These are phyloP conservation scores for Alternaria solani DNA, from an alignment of 2,329 filamentous ascomycete genomes.

Conservation along the genomic window DNA sequence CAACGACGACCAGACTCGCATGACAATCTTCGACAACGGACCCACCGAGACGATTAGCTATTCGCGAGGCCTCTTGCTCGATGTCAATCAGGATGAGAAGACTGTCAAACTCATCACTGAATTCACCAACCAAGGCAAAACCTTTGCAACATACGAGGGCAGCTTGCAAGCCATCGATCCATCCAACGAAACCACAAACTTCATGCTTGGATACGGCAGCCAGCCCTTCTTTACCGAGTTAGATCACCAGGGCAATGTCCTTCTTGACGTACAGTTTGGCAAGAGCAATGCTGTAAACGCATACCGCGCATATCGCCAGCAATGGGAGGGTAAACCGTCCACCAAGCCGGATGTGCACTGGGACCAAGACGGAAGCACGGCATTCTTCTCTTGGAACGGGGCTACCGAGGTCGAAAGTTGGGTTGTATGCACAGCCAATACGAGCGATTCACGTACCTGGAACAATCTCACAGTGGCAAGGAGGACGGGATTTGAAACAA, in stretches of 20 bases:
- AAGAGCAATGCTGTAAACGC: constrained; percentile 42
- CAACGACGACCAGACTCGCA: constrained; percentile 23
- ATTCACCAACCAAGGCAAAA: constrained; percentile 52
- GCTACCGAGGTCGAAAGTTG: constrained; percentile 36
- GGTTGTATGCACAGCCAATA: constrained; percentile 38
- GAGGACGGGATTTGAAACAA: constrained; percentile 27
- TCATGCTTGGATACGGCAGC: constrained; percentile 59
- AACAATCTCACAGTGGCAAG: constrained; percentile 17
- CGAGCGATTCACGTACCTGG: constrained; percentile 21
- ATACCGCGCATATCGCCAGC: constrained; percentile 48
- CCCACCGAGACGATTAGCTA: constrained; percentile 24
- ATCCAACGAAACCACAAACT: constrained; percentile 49
- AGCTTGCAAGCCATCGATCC: constrained; percentile 50
- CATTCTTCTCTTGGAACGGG: constrained; percentile 41
- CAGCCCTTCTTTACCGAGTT: constrained; percentile 60
- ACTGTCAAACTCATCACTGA: constrained; percentile 55
- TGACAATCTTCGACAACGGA: constrained; percentile 54
- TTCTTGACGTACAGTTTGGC: constrained; percentile 56
- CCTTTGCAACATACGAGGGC: constrained; percentile 51
- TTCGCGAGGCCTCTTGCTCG: constrained; percentile 50
- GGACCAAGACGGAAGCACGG: constrained; percentile 16
- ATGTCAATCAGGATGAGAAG: constrained; percentile 51
- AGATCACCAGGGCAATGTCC: constrained; percentile 47
- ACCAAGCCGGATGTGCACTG: constrained; percentile 27
- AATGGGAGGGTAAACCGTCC: constrained; percentile 30